Evolutionary conservation across 495 filamentous ascomycete species (phyloP).

Genomic region (Astrocystis sublimbata): DNA sequence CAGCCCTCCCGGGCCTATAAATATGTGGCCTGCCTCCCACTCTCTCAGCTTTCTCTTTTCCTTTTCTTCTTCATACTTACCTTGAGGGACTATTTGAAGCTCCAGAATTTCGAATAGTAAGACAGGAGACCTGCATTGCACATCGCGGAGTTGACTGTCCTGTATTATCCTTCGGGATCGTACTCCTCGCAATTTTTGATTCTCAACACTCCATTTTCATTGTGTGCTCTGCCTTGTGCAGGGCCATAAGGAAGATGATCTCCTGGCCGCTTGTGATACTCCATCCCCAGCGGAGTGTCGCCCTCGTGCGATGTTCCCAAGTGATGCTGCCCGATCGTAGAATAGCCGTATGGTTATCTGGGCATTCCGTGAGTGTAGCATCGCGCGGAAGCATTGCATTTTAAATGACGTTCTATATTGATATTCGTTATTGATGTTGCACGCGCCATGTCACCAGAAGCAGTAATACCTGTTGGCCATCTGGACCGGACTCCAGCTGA

Average conservation of each 20-base stretch:
- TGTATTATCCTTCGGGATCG: conserved; percentile 70
- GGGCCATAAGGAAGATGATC: conserved; percentile 26
- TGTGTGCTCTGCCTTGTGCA: conserved; percentile 21
- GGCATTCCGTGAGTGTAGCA: too few relatives aligned
- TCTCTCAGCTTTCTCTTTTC: conserved; percentile 23
- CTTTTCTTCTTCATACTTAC: conserved; percentile 71
- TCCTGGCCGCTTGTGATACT: background rate
- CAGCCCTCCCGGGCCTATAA: conserved; percentile 23
- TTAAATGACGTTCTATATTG: too few relatives aligned
- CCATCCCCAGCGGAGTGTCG: too few relatives aligned
- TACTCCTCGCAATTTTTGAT: conserved; percentile 72
- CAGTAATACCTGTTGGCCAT: background rate
- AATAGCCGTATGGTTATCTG: too few relatives aligned
- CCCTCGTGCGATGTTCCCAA: too few relatives aligned
- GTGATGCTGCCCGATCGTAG: too few relatives aligned
- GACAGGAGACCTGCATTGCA: conserved; percentile 74
- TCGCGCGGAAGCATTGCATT: too few relatives aligned
- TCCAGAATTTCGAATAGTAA: conserved; percentile 63
- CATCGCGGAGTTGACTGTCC: conserved; percentile 66
- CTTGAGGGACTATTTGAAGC: conserved; percentile 63
- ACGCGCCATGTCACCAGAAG: background rate
- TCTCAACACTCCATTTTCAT: conserved; percentile 41
- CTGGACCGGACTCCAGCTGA: background rate
- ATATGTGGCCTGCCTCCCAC: conserved; percentile 16
- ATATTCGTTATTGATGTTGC: too few relatives aligned